Conservation (phyloP, 352 stramenopile genomes). For the Globisporangium alternatum region DNA sequence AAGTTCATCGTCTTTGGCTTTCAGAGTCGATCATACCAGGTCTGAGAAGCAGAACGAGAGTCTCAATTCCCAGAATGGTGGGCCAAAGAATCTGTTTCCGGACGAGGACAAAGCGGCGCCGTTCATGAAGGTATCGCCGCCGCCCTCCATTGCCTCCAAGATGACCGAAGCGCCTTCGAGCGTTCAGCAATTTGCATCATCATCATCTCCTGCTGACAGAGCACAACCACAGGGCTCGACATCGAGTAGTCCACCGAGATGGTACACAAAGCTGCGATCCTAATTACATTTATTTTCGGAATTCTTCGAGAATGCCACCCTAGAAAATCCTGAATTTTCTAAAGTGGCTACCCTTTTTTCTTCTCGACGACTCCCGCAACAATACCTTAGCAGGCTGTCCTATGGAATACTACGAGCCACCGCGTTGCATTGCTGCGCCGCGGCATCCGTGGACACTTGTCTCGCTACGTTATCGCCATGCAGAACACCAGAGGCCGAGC, state of each 20-base stretch:
- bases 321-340: not conserved
- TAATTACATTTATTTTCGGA: too few relatives aligned
- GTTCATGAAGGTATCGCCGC: slow-evolving; percentile 31
- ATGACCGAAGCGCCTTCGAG: slow-evolving; percentile 46
- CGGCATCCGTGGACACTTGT: slow-evolving; percentile 14
- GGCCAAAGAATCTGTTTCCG: not conserved
- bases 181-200: slow-evolving; percentile 10
- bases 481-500: slow-evolving; percentile 2
- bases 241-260: slow-evolving; percentile 35
- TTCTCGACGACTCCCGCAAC: not conserved
- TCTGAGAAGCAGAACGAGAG: not conserved
- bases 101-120: slow-evolving; percentile 14
- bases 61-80: not conserved
- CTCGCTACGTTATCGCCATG: slow-evolving; percentile 1
- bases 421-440: not conserved
- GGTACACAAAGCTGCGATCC: slow-evolving; percentile 64
- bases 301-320: not conserved
- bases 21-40: not conserved
- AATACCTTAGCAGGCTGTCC: slow-evolving; percentile 11
- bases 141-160: slow-evolving; percentile 32
- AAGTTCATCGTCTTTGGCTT: not conserved
- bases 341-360: not conserved
- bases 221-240: not conserved
- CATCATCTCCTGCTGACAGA: not conserved
- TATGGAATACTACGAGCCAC: slow-evolving; percentile 9